Evolutionary conservation across 768 basidiomycete genomes (phyloP).

Genomic region (Kockovaella imperatae): DNA sequence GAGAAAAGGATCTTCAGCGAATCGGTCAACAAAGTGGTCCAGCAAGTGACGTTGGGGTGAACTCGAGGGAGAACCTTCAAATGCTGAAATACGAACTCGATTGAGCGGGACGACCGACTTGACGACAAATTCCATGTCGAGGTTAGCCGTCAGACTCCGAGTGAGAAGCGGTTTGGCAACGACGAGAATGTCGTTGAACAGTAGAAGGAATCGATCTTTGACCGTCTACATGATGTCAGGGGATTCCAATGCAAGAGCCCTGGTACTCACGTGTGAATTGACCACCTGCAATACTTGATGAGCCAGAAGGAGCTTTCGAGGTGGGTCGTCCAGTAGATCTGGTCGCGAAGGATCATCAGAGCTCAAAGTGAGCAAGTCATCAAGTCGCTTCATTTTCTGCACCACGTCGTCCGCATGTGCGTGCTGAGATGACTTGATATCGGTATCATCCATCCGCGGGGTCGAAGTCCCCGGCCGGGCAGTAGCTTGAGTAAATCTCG

Average conservation of each 20-base stretch:
- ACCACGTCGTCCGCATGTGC: neutral
- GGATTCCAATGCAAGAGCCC: neutral
- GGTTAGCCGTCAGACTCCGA: conserved; percentile 48
- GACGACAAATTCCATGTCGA: conserved; percentile 73
- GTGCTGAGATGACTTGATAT: conserved; percentile 1
- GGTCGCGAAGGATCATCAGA: conserved; percentile 45
- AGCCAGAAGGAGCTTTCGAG: conserved; percentile 73
- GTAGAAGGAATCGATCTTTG: conserved; percentile 90
- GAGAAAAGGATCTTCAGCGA: conserved; percentile 67
- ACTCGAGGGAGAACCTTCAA: conserved; percentile 25
- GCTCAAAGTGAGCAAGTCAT: conserved; percentile 34
- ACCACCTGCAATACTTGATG: conserved; percentile 88
- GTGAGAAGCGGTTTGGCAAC: conserved; percentile 80
- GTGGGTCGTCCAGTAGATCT: conserved; percentile 69
- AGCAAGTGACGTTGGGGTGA: conserved; percentile 51
- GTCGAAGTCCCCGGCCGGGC: neutral
- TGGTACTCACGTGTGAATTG: conserved; percentile 52
- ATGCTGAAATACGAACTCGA: conserved; percentile 37
- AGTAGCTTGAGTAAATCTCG: conserved; percentile 9
- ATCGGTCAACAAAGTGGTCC: conserved; percentile 67
- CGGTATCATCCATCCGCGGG: conserved; percentile 4
- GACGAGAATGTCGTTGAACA: conserved; percentile 93
- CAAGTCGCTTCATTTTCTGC: conserved; percentile 28
- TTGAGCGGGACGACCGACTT: conserved; percentile 76
- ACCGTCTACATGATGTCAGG: conserved; percentile 56